Evolutionary conservation across 331 rosid species (phyloP), one percentile per base, ranked within the genome.

Genomic region (Pyracantha coccinea): DNA sequence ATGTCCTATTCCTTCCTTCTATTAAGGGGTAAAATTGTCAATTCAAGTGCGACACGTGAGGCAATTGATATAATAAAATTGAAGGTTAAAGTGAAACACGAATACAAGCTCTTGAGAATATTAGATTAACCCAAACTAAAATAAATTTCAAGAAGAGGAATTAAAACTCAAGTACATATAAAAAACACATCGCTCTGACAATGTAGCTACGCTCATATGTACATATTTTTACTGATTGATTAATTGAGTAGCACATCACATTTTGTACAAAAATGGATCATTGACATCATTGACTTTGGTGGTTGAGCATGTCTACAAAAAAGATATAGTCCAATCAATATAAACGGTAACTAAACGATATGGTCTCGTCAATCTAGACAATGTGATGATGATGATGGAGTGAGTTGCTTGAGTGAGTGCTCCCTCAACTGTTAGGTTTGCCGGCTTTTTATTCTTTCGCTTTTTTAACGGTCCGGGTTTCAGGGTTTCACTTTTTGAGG

Each of bases 381-480:
- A 8, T 14, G 35, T 27, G 19, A 10, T 24, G 76, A 72, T 17
- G n/a, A 60, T 41, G 59, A 60, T 35, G 9, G 9, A 1, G 35
- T 33, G 14, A 29, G 10, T 20, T 9, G 76, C 17, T 16, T 24
- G 35, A 58, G 29, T 3, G 45, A 38, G 25, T 38, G 68, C 67
- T 58, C 13, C 57, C 13, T 55, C 68, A 50, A 58, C 68, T 58
- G 57, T 10, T 32, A 57, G 7, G 44, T 58, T 20, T 21, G 66
- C 24, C 24, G 20, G 57, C 59, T 27, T 60, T 25, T 25, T 21
- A 58, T 72, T 59, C n/a, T 23, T 16, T 61, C 23, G 20, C 77
- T 73, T 73, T 73, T 45, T 80, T 35, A 76, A 81, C 81, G 69
- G 84, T 76, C 78, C 81, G 71, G 76, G 35, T 61, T 71, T 58